Conservation (phyloP, 2,329 filamentous ascomycete genomes). For the Septoria linicola region DNA sequence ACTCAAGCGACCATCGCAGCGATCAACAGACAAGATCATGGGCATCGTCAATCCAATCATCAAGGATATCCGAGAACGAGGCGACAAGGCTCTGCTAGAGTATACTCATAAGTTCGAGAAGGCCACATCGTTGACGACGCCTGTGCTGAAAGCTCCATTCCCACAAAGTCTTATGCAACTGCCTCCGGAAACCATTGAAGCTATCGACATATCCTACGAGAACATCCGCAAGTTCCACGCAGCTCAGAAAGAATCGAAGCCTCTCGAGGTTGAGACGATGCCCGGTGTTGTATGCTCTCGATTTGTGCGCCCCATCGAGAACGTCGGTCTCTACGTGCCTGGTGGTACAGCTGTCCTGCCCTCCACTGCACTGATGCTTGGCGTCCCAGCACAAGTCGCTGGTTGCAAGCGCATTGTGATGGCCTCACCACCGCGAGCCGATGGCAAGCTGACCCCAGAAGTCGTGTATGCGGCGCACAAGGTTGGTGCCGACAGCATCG, state of each 20-base stretch:
- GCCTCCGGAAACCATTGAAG: conserved; percentile 75
- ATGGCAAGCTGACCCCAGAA: conserved; percentile 90
- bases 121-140: conserved; percentile 83
- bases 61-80: conserved; percentile 75
- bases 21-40: conserved; percentile 90
- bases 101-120: conserved; percentile 99
- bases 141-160: conserved; percentile 88
- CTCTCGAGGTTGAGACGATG: conserved; percentile 92
- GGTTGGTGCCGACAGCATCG: conserved; percentile 91
- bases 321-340: conserved; percentile 94
- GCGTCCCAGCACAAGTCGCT: conserved; percentile 95
- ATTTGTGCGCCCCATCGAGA: conserved; percentile 87
- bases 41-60: conserved; percentile 90
- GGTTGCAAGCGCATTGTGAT: conserved; percentile 94
- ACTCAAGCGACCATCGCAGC: conserved; percentile 86
- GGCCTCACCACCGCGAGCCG: conserved; percentile 83
- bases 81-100: conserved; percentile 82
- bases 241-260: conserved; percentile 75
- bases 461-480: conserved; percentile 98
- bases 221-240: conserved; percentile 95
- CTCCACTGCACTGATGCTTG: conserved; percentile 95
- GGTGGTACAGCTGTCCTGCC: conserved; percentile 96
- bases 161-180: conserved; percentile 81
- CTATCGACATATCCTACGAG: conserved; percentile 91
- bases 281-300: conserved; percentile 92